Percentiles rank a stretch among this genome's conserved stretches.
These are phyloP conservation scores for Besnoitia besnoiti DNA, from an alignment of 169 alveolate species.

Conservation along the genomic window DNA sequence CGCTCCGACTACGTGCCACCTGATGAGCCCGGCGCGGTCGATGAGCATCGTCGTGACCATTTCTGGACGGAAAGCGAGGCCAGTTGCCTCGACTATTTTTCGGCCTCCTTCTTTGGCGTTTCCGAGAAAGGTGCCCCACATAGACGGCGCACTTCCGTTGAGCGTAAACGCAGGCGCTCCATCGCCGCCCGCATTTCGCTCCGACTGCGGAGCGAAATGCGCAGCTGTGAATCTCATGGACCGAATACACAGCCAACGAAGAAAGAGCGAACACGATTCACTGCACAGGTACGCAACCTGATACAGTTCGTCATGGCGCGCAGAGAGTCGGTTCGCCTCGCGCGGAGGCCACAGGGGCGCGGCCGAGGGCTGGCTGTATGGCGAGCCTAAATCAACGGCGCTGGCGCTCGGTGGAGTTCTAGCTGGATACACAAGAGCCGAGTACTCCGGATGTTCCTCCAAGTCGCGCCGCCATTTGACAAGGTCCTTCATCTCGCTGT, in stretches of 20 bases:
- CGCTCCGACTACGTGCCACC: conserved; percentile 66
- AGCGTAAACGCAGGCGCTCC: background rate
- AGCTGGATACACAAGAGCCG: conserved; percentile 47
- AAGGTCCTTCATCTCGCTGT: conserved; percentile 51
- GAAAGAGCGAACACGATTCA: background rate
- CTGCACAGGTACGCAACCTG: conserved; percentile 26
- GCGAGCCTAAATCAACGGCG: too few species aligned
- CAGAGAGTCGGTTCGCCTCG: too few species aligned
- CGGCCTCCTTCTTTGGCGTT: conserved; percentile 11
- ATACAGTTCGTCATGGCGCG: background rate
- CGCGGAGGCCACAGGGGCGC: too few species aligned
- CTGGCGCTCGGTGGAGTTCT: background rate
- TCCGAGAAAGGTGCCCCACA: conserved; percentile 19
- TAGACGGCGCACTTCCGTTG: background rate
- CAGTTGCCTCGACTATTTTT: conserved; percentile 4
- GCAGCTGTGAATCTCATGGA: conserved; percentile 18
- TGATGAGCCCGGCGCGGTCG: conserved; percentile 52
- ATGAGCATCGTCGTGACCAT: conserved; percentile 55
- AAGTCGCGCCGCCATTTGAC: conserved; percentile 47
- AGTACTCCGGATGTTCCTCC: conserved; percentile 49
- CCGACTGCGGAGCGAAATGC: background rate
- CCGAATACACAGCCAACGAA: conserved; percentile 11
- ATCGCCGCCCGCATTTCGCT: background rate
- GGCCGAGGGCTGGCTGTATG: too few species aligned
- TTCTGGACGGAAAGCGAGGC: conserved; percentile 11